These are phyloP conservation scores for Syzygium malaccense DNA, from an alignment of 441 rosid genomes.

Conservation along the genomic window DNA sequence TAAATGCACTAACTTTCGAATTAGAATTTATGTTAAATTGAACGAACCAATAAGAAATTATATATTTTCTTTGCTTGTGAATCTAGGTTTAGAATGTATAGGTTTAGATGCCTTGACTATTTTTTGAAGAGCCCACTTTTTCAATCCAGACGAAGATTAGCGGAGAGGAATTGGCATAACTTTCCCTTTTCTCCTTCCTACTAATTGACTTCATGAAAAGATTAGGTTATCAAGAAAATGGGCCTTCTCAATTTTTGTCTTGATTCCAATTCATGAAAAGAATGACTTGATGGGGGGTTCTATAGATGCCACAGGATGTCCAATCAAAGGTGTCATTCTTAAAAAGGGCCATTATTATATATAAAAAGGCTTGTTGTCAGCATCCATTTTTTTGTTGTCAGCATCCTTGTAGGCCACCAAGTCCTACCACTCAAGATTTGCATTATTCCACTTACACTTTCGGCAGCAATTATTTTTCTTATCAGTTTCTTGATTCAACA, in stretches of 20 bases:
- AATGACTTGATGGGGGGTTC: background rate
- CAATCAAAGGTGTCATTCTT: background rate
- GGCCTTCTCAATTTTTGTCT: background rate
- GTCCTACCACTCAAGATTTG: background rate
- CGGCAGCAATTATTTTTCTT: background rate
- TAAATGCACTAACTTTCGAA: background rate
- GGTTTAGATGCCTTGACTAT: conserved; percentile 21
- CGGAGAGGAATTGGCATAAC: conserved; percentile 19
- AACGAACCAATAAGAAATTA: background rate
- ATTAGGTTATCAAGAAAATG: background rate
- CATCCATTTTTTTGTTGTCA: background rate
- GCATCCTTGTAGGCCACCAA: background rate
- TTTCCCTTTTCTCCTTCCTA: background rate
- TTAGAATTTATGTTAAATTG: background rate
- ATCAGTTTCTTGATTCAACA: background rate
- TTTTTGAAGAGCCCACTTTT: background rate
- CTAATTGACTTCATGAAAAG: background rate
- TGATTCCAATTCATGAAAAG: background rate
- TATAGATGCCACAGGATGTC: background rate
- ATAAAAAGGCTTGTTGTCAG: background rate
- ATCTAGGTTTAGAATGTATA: background rate
- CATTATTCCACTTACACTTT: background rate
- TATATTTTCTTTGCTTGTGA: background rate
- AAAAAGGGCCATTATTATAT: background rate
- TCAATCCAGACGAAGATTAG: background rate